Evolutionary conservation across 495 filamentous ascomycete genomes (phyloP).

Genomic region (Parachaetomium inaequale): DNA sequence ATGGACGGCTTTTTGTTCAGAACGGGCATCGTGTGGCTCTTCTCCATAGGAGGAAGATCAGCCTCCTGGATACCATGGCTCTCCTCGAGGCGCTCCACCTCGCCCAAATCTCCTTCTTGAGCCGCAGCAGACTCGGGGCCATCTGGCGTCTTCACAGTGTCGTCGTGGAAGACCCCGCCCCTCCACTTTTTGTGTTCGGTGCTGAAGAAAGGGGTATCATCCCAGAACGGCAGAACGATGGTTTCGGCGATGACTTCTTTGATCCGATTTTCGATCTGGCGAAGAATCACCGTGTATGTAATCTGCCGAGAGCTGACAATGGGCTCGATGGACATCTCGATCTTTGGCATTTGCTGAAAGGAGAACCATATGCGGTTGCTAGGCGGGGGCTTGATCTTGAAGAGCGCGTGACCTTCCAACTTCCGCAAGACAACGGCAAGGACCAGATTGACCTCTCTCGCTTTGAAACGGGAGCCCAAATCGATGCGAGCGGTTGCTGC

Average conservation of each 20-base stretch:
- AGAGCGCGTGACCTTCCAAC: constrained; percentile 75
- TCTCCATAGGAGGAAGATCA: constrained; percentile 51
- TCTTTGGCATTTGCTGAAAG: constrained; percentile 85
- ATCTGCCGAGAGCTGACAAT: constrained; percentile 95
- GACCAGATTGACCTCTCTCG: constrained; percentile 82
- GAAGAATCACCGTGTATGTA: constrained; percentile 84
- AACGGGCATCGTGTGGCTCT: constrained; percentile 54
- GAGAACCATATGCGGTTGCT: constrained; percentile 94
- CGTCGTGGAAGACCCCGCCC: constrained; percentile 82
- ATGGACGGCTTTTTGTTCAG: constrained; percentile 33
- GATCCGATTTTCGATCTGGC: constrained; percentile 90
- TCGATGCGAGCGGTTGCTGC: constrained; percentile 88
- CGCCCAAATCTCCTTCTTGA: constrained; percentile 55
- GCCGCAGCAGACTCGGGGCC: constrained; percentile 49
- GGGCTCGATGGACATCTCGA: constrained; percentile 88
- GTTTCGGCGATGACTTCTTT: constrained; percentile 90
- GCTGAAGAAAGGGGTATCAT: constrained; percentile 85
- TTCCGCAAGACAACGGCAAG: constrained; percentile 83
- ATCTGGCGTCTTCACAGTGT: constrained; percentile 31
- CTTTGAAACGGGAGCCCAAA: constrained; percentile 81
- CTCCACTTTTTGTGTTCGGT: constrained; percentile 72
- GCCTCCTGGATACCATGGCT: constrained; percentile 23
- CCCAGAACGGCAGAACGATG: constrained; percentile 91
- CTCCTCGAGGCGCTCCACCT: constrained; percentile 43
- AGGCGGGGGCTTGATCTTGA: constrained; percentile 90